A percentile compares a stretch with the other conserved stretches of the same genome.
phyloP scores from a whole-genome alignment of 768 basidiomycete genomes.

The Nidularia pulvinata region DNA sequence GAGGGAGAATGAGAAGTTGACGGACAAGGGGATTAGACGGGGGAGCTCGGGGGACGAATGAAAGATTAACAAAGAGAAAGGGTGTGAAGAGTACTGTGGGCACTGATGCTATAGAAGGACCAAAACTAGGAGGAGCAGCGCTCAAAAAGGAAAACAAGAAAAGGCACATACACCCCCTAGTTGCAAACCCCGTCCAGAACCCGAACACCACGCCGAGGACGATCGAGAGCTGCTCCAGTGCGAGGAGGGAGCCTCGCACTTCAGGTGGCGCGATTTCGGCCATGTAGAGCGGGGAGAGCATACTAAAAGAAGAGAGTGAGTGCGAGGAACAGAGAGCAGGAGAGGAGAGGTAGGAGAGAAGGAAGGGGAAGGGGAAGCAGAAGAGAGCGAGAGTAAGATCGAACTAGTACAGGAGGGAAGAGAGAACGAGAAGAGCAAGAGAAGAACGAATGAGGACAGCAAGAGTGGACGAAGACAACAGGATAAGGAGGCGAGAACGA shows the following conservation, averaged over 20 bases:
- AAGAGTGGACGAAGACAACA: too few species aligned
- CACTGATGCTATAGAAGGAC: not conserved
- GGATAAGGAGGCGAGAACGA: too few species aligned
- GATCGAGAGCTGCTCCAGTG: slow-evolving; percentile 80
- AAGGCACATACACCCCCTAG: slow-evolving; percentile 53
- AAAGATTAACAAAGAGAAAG: too few species aligned
- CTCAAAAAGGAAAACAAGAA: not conserved
- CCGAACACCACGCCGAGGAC: slow-evolving; percentile 81
- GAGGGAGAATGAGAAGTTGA: not conserved
- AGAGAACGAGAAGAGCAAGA: too few species aligned
- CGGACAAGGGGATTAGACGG: too few species aligned
- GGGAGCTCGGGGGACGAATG: too few species aligned
- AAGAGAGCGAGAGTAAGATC: not conserved
- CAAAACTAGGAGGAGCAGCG: not conserved
- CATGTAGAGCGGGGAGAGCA: slow-evolving; percentile 82
- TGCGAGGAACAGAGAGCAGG: slow-evolving; percentile 9
- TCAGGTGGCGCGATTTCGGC: slow-evolving; percentile 85
- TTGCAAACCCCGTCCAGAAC: slow-evolving; percentile 82
- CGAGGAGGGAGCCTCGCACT: slow-evolving; percentile 75
- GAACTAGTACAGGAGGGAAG: too few species aligned
- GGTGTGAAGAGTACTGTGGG: too few species aligned
- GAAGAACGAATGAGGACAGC: too few species aligned
- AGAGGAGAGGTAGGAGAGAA: too few species aligned
- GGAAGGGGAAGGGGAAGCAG: not conserved
- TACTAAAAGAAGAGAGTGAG: slow-evolving; percentile 35